These are phyloP conservation scores for Claviceps quebecensis DNA, from an alignment of 2,329 filamentous ascomycete species.

Conservation along the genomic window DNA sequence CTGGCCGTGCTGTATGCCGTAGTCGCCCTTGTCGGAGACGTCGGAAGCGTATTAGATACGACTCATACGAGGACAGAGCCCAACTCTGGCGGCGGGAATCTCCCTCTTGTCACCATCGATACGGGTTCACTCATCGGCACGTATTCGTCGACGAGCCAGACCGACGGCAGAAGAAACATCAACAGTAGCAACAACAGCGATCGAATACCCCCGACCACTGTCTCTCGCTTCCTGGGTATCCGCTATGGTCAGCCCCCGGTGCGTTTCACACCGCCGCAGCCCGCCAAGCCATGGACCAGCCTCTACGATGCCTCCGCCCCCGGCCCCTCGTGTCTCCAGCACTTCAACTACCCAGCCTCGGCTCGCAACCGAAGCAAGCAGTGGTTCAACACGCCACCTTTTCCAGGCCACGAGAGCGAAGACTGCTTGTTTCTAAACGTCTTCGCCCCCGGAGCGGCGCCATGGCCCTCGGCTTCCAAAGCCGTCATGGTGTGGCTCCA, in stretches of 20 bases:
- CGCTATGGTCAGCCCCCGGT: constrained; percentile 16
- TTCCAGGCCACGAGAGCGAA: constrained; percentile 12
- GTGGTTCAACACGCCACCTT: constrained; percentile 12
- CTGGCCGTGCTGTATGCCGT: neutral
- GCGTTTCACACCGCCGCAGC: constrained; percentile 13
- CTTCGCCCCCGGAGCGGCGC: constrained; percentile 5
- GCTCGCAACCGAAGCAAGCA: constrained; percentile 8
- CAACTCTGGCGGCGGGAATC: too few relatives aligned
- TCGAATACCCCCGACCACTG: neutral
- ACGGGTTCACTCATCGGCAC: neutral
- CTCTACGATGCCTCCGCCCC: constrained; percentile 13
- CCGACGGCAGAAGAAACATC: neutral
- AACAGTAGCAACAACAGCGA: too few relatives aligned
- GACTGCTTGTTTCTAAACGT: constrained; percentile 9
- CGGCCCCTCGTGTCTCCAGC: constrained; percentile 14
- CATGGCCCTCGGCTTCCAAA: neutral
- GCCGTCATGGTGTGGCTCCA: constrained; percentile 16
- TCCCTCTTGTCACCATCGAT: neutral
- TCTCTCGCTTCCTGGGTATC: constrained; percentile 15
- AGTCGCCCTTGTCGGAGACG: neutral
- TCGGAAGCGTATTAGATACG: too few relatives aligned
- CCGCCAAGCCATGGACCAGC: constrained; percentile 8
- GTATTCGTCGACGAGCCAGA: neutral
- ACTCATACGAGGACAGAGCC: neutral
- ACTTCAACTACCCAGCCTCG: constrained; percentile 11